These are phyloP conservation scores for Pseudophaeomoniella oleicola DNA, from an alignment of 2,329 filamentous ascomycete genomes.

Conservation along the genomic window DNA sequence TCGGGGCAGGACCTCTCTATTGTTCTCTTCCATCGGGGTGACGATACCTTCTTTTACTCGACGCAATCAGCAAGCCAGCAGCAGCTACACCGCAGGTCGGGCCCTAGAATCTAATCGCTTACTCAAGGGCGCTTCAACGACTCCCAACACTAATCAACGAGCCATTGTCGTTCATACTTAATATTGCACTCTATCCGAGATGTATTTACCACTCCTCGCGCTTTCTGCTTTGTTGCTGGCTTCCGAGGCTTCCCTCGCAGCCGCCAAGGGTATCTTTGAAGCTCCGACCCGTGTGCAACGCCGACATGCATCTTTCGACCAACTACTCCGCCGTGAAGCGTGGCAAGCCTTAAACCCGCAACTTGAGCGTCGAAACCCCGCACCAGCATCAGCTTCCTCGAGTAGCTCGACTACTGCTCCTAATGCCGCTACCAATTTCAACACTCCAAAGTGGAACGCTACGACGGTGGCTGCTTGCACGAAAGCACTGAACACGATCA, in stretches of 20 bases:
- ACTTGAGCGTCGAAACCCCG: not conserved
- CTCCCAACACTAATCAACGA: no score
- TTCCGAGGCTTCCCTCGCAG: not conserved
- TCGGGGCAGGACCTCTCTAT: no score
- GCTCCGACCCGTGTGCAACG: not conserved
- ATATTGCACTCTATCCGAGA: no score
- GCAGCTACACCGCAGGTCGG: not conserved
- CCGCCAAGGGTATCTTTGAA: not conserved
- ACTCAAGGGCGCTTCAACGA: no score
- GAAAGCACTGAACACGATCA: conserved; percentile 38
- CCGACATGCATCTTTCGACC: not conserved
- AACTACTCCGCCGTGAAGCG: not conserved
- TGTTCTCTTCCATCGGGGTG: not conserved
- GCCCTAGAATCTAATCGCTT: no score
- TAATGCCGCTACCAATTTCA: conserved; percentile 5
- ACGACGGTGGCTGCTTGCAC: conserved; percentile 45
- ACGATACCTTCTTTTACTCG: no score
- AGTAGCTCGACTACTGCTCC: not conserved
- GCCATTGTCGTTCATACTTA: no score
- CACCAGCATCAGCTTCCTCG: not conserved
- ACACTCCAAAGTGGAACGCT: conserved; percentile 14
- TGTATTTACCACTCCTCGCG: no score
- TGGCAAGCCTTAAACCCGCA: not conserved
- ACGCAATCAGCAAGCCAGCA: no score
- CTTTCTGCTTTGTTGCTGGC: not conserved